Conservation (phyloP, 805 yeast species). For the Kodamaea kaohsiungensis region DNA sequence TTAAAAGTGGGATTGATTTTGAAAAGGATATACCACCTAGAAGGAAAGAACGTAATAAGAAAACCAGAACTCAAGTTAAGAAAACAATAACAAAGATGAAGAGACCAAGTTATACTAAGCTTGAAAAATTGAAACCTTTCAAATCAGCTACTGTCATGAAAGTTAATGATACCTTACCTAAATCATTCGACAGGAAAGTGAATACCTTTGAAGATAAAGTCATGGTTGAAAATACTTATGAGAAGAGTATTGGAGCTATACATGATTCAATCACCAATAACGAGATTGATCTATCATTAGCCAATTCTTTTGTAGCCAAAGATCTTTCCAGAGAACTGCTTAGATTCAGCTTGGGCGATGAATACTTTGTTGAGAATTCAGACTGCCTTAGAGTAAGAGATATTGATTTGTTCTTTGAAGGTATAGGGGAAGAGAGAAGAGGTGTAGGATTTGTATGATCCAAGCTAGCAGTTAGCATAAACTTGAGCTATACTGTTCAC, state of each 20-base stretch:
- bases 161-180: background rate
- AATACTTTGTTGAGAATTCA: conserved; percentile 8
- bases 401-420: conserved; percentile 26
- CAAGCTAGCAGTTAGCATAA: no score
- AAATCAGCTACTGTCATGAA: background rate
- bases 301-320: conserved; percentile 24
- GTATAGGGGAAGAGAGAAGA: conserved; percentile 10
- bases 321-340: conserved; percentile 23
- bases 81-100: background rate
- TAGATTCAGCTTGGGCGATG: conserved; percentile 18
- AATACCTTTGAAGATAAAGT: background rate
- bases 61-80: background rate
- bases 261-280: conserved; percentile 3
- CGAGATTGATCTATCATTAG: conserved; percentile 26
- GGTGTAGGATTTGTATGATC: conserved; percentile 12
- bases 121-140: background rate
- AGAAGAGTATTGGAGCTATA: conserved; percentile 6
- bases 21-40: conserved; percentile 31
- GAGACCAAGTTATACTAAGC: conserved; percentile 1
- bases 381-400: conserved; percentile 13
- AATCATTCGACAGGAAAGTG: background rate
- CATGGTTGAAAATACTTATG: conserved; percentile 2
- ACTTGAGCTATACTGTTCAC: no score
- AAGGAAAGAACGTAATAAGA: conserved; percentile 7
- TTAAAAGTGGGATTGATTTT: conserved; percentile 16